These are phyloP conservation scores for Phoma sp. DNA, from an alignment of 2,329 filamentous ascomycete species.

Conservation along the genomic window DNA sequence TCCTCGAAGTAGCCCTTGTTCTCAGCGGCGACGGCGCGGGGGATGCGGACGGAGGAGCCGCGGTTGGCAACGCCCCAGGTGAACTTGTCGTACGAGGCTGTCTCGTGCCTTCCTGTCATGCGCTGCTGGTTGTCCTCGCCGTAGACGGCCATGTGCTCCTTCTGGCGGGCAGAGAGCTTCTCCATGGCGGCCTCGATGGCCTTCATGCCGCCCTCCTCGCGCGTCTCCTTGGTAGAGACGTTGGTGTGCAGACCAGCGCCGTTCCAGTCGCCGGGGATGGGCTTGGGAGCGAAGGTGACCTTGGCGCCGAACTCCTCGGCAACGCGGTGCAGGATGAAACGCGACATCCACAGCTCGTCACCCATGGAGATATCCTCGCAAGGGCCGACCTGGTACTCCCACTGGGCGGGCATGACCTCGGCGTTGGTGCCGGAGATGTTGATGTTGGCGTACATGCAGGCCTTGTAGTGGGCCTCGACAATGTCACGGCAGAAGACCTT, in stretches of 20 bases:
- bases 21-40: conserved; percentile 81
- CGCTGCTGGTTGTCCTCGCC: conserved; percentile 95
- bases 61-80: conserved; percentile 94
- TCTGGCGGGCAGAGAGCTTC: conserved; percentile 58
- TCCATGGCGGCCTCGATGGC: conserved; percentile 79
- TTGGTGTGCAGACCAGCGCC: conserved; percentile 93
- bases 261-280: conserved; percentile 96
- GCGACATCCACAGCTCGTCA: conserved; percentile 94
- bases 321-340: conserved; percentile 87
- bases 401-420: conserved; percentile 97
- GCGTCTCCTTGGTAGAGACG: conserved; percentile 90
- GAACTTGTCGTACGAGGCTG: conserved; percentile 91
- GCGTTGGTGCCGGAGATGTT: conserved; percentile 98
- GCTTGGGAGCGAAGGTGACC: conserved; percentile 95
- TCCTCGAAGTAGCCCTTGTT: conserved; percentile 94
- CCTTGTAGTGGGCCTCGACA: conserved; percentile 92
- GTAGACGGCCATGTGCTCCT: conserved; percentile 80
- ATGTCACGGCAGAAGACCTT: conserved; percentile 99
- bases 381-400: conserved; percentile 97
- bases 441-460: conserved; percentile 85
- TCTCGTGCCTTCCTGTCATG: conserved; percentile 94
- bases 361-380: conserved; percentile 87
- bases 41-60: conserved; percentile 91
- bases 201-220: conserved; percentile 92
- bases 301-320: conserved; percentile 96